Evolutionary conservation across 164 flowering plant genomes (phyloP), one percentile per base, ranked within the genome.

Genomic region (Piper betle): DNA sequence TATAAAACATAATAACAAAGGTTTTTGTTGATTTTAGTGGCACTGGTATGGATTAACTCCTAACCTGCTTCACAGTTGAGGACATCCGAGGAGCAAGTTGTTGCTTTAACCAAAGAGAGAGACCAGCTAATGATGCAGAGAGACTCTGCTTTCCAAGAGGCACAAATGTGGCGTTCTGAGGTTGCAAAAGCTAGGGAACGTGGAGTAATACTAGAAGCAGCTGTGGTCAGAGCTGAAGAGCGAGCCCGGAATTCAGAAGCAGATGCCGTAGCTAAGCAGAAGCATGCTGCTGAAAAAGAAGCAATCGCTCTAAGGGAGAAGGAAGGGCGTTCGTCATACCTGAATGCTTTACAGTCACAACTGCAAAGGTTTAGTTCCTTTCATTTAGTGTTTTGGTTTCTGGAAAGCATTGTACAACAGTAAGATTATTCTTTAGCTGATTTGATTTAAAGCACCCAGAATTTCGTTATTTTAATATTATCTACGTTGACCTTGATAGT

Each of bases 141-240:
- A 75, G 95, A 94, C 61, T 80, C 93, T 41, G 88, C 93, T 50
- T 12, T 73, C 69, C 86, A 80, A 66, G 97, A 91, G 71, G 91
- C 93, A 65, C 91, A 86, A 60, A 58, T 91, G 62, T 94, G 97
- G 99, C 96, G 99, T 55, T 76, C 89, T 68, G 99, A 94, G 80
- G 92, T 94, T 69, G 97, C 77, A 63, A 94, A 94, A 81, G 96
- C 99, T 69, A 83, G 93, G 72, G 99, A 91, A 38, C 91, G 79
- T 61, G 86, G 52, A 64, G 84, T 94, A 53, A 91, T 85, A 72
- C 68, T 94, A 67, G 96, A 94, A 77, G 99, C 78, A 68, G 91
- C 88, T 66, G 87, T 83, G 62, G 80, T 85, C 50, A 81, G 97
- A 73, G 97, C 95, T 46, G 97, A 90, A 66, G 99, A 93, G 82